Percentiles rank a stretch among this genome's conserved stretches.
These are phyloP conservation scores for Sesbania bispinosa DNA, from an alignment of 306 rosid genomes.

Conservation along the genomic window DNA sequence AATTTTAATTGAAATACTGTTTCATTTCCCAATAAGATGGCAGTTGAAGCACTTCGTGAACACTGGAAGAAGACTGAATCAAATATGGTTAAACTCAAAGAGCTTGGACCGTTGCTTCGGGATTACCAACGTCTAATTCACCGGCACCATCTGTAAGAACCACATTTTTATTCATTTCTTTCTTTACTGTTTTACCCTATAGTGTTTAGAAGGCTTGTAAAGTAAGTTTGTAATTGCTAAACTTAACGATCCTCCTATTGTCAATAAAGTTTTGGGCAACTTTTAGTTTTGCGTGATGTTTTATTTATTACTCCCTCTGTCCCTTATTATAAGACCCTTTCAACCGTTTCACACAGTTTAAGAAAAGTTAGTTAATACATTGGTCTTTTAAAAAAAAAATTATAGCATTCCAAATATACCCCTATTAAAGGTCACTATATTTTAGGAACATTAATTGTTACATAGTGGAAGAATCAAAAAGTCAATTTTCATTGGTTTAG, in stretches of 20 bases:
- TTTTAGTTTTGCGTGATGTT: constrained; percentile 1
- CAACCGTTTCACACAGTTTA: too few species aligned
- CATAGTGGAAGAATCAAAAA: too few species aligned
- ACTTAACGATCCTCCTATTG: constrained; percentile 1
- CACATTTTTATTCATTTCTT: constrained; percentile 9
- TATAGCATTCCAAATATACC: too few species aligned
- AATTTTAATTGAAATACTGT: constrained; percentile 18
- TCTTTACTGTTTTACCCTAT: background rate
- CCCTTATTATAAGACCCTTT: too few species aligned
- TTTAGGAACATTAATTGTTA: too few species aligned
- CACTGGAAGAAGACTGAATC: constrained; percentile 78
- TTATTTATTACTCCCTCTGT: too few species aligned
- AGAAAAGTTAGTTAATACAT: too few species aligned
- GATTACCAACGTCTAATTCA: constrained; percentile 74
- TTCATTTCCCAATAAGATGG: constrained; percentile 33
- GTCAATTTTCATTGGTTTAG: too few species aligned
- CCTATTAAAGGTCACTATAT: too few species aligned
- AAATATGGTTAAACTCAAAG: constrained; percentile 62
- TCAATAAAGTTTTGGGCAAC: background rate
- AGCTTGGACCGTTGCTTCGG: constrained; percentile 89
- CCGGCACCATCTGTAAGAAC: constrained; percentile 54
- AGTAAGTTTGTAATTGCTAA: background rate
- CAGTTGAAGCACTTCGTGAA: constrained; percentile 64
- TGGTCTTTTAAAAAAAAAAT: too few species aligned
- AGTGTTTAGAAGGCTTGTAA: background rate